Evolutionary conservation across 306 rosid species (phyloP).

Genomic region (Rosa multiflora): DNA sequence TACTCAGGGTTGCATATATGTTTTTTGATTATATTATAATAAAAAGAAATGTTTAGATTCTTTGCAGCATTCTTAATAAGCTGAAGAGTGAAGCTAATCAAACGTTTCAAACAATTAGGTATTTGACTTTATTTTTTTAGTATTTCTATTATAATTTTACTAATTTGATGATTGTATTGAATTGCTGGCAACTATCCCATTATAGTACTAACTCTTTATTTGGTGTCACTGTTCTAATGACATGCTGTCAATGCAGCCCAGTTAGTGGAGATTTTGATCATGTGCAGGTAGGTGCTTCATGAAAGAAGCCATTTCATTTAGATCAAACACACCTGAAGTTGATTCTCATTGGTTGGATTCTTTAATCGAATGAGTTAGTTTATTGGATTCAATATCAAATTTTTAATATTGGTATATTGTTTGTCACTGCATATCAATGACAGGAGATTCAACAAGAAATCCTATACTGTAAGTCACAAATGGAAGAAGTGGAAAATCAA

Average conservation of each 20-base stretch:
- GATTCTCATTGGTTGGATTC: no score
- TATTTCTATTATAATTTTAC: neutral
- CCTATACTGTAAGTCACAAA: slow-evolving; percentile 33
- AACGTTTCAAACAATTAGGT: slow-evolving; percentile 41
- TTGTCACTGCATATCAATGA: neutral
- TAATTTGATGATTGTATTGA: neutral
- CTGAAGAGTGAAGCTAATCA: slow-evolving; percentile 41
- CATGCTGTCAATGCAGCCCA: slow-evolving; percentile 31
- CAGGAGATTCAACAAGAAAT: slow-evolving; percentile 56
- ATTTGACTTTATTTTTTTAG: neutral
- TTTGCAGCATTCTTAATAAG: slow-evolving; percentile 33
- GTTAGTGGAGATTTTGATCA: slow-evolving; percentile 30
- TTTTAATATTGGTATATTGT: neutral
- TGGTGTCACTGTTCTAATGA: neutral
- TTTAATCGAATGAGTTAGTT: no score
- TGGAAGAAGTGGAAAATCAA: slow-evolving; percentile 49
- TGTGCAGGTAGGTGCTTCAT: slow-evolving; percentile 42
- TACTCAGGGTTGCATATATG: neutral
- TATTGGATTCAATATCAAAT: no score
- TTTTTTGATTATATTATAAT: neutral
- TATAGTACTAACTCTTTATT: neutral
- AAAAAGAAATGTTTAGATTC: slow-evolving; percentile 31
- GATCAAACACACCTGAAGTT: no score
- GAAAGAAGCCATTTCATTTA: neutral
- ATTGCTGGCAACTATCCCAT: neutral